These are phyloP conservation scores for Penicillium alfredii DNA, from an alignment of 495 filamentous ascomycete genomes.

Conservation along the genomic window DNA sequence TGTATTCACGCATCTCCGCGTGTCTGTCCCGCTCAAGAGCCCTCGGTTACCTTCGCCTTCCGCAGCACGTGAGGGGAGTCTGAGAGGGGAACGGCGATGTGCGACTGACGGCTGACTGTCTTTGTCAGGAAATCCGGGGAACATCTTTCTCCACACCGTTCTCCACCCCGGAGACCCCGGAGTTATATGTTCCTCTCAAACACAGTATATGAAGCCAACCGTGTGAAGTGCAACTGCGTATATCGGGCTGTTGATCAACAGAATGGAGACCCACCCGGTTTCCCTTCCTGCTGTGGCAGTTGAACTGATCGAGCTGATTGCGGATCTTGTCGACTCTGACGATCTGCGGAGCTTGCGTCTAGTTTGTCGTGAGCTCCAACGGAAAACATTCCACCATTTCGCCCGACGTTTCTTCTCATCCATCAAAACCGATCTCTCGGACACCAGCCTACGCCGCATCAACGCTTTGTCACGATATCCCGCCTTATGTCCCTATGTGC, in stretches of 20 bases:
- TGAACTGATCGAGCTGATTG: conserved; percentile 23
- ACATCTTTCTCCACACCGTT: conserved; percentile 10
- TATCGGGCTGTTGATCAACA: too few species aligned
- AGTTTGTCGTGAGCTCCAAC: conserved; percentile 20
- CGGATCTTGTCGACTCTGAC: not conserved
- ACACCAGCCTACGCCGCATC: conserved; percentile 19
- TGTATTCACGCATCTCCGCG: too few species aligned
- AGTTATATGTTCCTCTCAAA: too few species aligned
- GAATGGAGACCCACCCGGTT: conserved; percentile 1
- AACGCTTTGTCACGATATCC: conserved; percentile 14
- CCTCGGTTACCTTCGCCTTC: too few species aligned
- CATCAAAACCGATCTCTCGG: conserved; percentile 22
- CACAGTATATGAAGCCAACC: too few species aligned
- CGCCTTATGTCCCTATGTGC: conserved; percentile 15
- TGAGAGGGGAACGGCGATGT: too few species aligned
- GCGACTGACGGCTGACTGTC: conserved; percentile 1
- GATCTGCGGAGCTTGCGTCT: conserved; percentile 15
- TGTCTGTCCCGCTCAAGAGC: too few species aligned
- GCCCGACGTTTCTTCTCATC: conserved; percentile 20
- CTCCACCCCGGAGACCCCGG: too few species aligned
- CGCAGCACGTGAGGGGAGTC: too few species aligned
- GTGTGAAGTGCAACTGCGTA: too few species aligned
- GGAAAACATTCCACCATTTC: conserved; percentile 24
- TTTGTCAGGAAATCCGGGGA: conserved; percentile 24
- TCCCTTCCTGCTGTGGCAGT: conserved; percentile 11